Base-by-base conservation (phyloP, 805 yeast genomes). In the Wickerhamomyces xylosicus region DNA sequence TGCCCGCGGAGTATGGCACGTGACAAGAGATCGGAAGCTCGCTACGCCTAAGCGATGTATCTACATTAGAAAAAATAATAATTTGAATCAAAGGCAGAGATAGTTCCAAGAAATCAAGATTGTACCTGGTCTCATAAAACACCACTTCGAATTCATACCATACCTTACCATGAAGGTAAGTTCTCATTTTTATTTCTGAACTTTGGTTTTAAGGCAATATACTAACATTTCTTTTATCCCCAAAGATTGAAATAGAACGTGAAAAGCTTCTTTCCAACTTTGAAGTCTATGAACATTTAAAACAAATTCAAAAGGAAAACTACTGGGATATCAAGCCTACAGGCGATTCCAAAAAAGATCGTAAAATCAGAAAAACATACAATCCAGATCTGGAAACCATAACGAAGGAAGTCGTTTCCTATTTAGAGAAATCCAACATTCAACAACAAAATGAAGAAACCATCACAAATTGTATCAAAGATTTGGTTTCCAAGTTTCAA, bases 191-290 rank as follows among this genome's bases (percentile, higher is more conserved):
- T n/a, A n/a, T n/a, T n/a, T n/a, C n/a, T n/a, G n/a, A n/a, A n/a
- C n/a, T n/a, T n/a, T n/a, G n/a, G n/a, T n/a, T n/a, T n/a, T n/a
- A n/a, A n/a, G n/a, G n/a, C n/a, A n/a, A n/a, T 25, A 4, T 31
- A 31, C 33, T 31, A 31, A 31, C 33, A 17, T 5, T 15, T 31
- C 19, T 22, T 22, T 13, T 22, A 16, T 14, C 33, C 13, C 5
- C 6, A 10, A 5, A 16, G 56, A 62, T 71, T 3, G 57, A 71
- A 22, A 55, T 58, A 20, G 67, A 64, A 36, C 64, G 80, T 46
- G 75, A 71, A 37, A 67, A 74, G 35, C 70, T 74, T 42, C 54
- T 77, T 34, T 70, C 78, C 42, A 77, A 76, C 53, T 75, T 63
- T 45, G 84, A 77, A 52, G 78, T 74, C 2, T 54, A 57, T 18